A percentile compares a stretch with the other conserved stretches of the same genome.
Conservation (phyloP, 495 filamentous ascomycete species). For the Pseudevernia furfuracea region DNA sequence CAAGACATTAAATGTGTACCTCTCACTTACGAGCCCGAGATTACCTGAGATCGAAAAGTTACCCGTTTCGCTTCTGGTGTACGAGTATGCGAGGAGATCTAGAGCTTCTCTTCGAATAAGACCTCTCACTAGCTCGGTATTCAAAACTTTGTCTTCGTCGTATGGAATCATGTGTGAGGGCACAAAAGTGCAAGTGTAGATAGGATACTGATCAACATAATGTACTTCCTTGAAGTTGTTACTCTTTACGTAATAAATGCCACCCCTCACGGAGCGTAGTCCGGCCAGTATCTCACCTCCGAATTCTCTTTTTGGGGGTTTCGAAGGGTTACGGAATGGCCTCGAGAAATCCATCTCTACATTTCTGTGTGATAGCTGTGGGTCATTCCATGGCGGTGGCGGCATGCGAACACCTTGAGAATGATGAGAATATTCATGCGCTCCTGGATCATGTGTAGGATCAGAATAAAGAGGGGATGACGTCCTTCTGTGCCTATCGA, state of each 20-base stretch:
- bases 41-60: neutral
- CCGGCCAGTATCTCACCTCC: neutral
- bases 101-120: slow-evolving; percentile 1
- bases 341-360: neutral
- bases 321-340: neutral
- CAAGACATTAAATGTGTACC: neutral
- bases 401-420: neutral
- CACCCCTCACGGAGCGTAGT: neutral
- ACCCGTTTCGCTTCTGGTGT: neutral
- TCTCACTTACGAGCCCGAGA: neutral
- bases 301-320: neutral
- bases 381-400: neutral
- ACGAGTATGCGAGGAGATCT: slow-evolving; percentile 1
- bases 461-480: neutral
- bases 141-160: neutral
- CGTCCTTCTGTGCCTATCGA: neutral
- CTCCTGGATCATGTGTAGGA: neutral
- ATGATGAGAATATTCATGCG: neutral
- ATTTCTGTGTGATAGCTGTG: neutral
- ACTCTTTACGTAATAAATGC: neutral
- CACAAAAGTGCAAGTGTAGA: neutral
- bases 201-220: neutral
- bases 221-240: neutral
- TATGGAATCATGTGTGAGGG: neutral
- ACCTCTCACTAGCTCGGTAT: neutral